Conservation (phyloP, 306 rosid genomes). For the Trichosanthes cucumerina region DNA sequence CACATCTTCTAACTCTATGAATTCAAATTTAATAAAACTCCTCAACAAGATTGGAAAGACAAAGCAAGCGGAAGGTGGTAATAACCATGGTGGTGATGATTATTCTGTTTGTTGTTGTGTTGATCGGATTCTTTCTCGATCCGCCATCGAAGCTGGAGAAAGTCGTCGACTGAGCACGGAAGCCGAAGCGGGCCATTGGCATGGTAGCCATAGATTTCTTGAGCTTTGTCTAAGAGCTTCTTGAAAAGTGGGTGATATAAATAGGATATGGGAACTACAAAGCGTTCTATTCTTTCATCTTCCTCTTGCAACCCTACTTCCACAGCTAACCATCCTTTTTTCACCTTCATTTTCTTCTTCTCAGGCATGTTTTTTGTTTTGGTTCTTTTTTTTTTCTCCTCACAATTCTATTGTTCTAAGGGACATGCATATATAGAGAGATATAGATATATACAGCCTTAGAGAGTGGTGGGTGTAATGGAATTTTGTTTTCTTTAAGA, state of each 20-base stretch:
- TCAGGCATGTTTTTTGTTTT: background rate
- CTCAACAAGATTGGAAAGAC: constrained; percentile 7
- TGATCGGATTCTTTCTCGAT: background rate
- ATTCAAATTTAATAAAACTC: background rate
- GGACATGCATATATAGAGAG: background rate
- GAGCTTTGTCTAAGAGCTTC: constrained; percentile 46
- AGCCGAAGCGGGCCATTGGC: constrained; percentile 60
- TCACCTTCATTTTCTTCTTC: constrained; percentile 59
- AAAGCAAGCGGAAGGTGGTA: background rate
- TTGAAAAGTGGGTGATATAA: constrained; percentile 62
- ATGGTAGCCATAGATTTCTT: constrained; percentile 62
- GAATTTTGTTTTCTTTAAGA: constrained; percentile 1
- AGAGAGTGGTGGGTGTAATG: background rate
- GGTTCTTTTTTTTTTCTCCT: background rate
- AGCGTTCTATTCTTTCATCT: constrained; percentile 34
- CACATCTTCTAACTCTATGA: background rate
- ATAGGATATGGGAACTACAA: constrained; percentile 44
- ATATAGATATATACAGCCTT: background rate
- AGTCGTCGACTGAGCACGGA: constrained; percentile 54
- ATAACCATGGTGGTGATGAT: background rate
- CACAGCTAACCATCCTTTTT: constrained; percentile 59
- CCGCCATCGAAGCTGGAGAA: background rate
- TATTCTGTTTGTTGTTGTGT: no score
- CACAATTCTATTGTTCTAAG: background rate
- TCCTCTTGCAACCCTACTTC: constrained; percentile 53